Evolutionary conservation across 768 basidiomycete genomes (phyloP), one percentile per base, ranked within the genome.

Genomic region (Auricularia sp.): DNA sequence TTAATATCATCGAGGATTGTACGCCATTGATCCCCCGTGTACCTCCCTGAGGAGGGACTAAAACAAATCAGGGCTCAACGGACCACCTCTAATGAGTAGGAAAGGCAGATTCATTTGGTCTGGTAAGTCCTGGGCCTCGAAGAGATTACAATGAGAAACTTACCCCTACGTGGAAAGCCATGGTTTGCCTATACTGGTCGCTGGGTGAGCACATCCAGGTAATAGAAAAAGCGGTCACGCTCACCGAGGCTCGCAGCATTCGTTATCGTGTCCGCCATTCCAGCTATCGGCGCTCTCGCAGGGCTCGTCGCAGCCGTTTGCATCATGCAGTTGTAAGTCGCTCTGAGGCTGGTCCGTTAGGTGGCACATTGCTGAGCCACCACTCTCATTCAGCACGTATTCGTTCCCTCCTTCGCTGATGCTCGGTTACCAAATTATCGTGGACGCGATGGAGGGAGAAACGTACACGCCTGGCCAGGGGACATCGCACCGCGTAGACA

Each of bases 181-280:
- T 78, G 73, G 70, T 75, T 62, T 58, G 69, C 70, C 56, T 77
- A 69, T 69, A 69, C 69, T 64, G 69, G 75, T 65, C 69, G 4
- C 61, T 70, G 6, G 67, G 61, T 6, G 69, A 1, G 63, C 62
- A 29, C 29, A 29, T 2, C 29, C 29, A 29, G 29, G 29, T 29
- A 3, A 29, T 29, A 29, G 29, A 3, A 29, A 29, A 29, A 29
- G 29, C 29, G 2, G 29, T 29, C 29, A 3, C 29, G 29, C 37
- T 51, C n/a, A 24, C 36, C 63, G 61, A 14, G 73, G 71, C 72
- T 69, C 7, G 36, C 70, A 75, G 82, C 85, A 6, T 86, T 82
- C 70, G 62, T 84, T 47, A 75, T 87, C 62, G 85, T 80, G n/a
- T 81, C 84, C 14, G 83, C 85, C 1, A 78, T 86, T 45, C 86